Conservation (phyloP, 495 filamentous ascomycete genomes). For the Penicillium robsamsonii region DNA sequence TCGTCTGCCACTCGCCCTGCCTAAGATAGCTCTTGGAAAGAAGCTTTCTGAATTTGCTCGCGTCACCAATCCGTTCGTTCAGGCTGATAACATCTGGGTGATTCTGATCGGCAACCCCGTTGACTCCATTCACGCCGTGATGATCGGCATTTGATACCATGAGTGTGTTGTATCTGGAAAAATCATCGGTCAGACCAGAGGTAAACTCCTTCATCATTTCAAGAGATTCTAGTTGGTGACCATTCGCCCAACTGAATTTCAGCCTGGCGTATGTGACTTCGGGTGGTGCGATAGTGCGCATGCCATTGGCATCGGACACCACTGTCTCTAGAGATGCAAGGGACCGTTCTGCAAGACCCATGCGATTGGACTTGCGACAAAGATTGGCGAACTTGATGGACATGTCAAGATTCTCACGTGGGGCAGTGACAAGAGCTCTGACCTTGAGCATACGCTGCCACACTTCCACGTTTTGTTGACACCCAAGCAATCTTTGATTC, state of each 20-base stretch:
- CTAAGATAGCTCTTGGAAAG: constrained; percentile 93
- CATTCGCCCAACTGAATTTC: constrained; percentile 90
- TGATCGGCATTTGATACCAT: constrained; percentile 43
- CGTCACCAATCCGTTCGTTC: constrained; percentile 44
- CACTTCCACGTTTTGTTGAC: constrained; percentile 94
- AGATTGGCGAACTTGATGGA: constrained; percentile 99
- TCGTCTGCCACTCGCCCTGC: constrained; percentile 92
- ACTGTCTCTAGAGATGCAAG: constrained; percentile 75
- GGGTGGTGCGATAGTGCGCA: constrained; percentile 56
- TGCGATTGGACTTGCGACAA: constrained; percentile 90
- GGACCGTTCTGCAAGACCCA: constrained; percentile 96
- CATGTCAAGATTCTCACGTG: constrained; percentile 94
- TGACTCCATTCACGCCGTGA: constrained; percentile 56
- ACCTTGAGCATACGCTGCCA: constrained; percentile 99
- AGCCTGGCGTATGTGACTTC: constrained; percentile 87
- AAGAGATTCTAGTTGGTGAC: constrained; percentile 69
- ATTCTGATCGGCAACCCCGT: constrained; percentile 53
- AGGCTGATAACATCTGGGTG: constrained; percentile 38
- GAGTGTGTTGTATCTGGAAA: constrained; percentile 59
- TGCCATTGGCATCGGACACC: constrained; percentile 52
- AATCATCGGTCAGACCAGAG: constrained; percentile 67
- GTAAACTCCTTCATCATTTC: constrained; percentile 81
- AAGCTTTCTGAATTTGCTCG: constrained; percentile 58
- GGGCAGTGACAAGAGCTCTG: constrained; percentile 82
- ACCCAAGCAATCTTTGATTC: constrained; percentile 91